Percentiles rank a stretch among this genome's conserved stretches.
Evolutionary conservation across 2,329 filamentous ascomycete genomes (phyloP).

Genomic region (Coniosporium tulheliwenetii): DNA sequence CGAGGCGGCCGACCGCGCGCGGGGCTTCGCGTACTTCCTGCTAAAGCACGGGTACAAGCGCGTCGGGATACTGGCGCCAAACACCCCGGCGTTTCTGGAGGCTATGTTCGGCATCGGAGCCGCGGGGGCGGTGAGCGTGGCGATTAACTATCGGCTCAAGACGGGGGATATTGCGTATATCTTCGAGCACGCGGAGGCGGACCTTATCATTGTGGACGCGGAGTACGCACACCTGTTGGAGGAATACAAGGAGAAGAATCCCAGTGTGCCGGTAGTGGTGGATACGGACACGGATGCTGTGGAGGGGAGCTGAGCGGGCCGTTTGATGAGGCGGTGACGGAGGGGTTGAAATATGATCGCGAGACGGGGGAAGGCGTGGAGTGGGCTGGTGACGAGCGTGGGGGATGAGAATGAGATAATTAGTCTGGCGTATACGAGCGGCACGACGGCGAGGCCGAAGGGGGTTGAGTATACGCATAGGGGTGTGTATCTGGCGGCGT

Average conservation of each 20-base stretch:
- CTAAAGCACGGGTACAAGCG: slow-evolving; percentile 56
- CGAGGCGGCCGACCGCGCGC: slow-evolving; percentile 70
- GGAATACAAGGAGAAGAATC: slow-evolving; percentile 44
- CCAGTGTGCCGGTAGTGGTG: slow-evolving; percentile 54
- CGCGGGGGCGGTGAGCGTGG: slow-evolving; percentile 64
- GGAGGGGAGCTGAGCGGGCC: slow-evolving; percentile 57
- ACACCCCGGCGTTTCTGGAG: slow-evolving; percentile 90
- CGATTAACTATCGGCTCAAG: slow-evolving; percentile 61
- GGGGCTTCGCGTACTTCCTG: slow-evolving; percentile 79
- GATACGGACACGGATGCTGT: slow-evolving; percentile 73
- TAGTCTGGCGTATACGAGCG: slow-evolving; percentile 84
- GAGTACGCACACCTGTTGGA: slow-evolving; percentile 63
- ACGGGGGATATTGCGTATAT: slow-evolving; percentile 81
- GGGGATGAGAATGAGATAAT: slow-evolving; percentile 66
- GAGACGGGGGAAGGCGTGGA: slow-evolving; percentile 61
- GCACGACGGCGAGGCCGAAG: slow-evolving; percentile 82
- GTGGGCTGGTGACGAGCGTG: slow-evolving; percentile 53
- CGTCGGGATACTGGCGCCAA: slow-evolving; percentile 76
- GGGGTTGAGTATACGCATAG: slow-evolving; percentile 87
- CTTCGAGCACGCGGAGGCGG: slow-evolving; percentile 72
- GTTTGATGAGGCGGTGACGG: slow-evolving; percentile 69
- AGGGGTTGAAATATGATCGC: slow-evolving; percentile 60
- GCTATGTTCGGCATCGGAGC: slow-evolving; percentile 76
- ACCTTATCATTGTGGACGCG: slow-evolving; percentile 71
- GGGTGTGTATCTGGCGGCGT: slow-evolving; percentile 66